A percentile compares a stretch with the other conserved stretches of the same genome.
Evolutionary conservation across 768 basidiomycete genomes (phyloP).

Genomic region (Amanita inopinata): DNA sequence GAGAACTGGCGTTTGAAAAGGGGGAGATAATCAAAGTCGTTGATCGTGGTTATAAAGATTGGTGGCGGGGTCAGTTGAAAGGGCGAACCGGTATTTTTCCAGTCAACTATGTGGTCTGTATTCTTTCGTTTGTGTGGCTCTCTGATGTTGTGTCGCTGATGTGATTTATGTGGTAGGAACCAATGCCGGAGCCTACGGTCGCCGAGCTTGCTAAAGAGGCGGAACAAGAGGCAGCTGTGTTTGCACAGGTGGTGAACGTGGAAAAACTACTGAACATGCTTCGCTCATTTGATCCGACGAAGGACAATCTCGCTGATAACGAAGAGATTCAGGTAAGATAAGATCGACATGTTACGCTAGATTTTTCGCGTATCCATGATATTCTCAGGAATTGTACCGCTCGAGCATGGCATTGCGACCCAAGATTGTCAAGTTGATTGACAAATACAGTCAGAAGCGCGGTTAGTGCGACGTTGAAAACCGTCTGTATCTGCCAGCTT

Average conservation of each 20-base stretch:
- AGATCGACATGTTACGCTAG: slow-evolving; percentile 6
- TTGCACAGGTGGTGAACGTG: slow-evolving; percentile 77
- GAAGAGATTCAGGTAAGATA: slow-evolving; percentile 72
- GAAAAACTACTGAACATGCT: slow-evolving; percentile 74
- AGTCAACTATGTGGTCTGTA: slow-evolving; percentile 85
- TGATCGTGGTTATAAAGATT: slow-evolving; percentile 89
- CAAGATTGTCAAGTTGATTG: slow-evolving; percentile 93
- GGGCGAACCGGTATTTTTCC: slow-evolving; percentile 94
- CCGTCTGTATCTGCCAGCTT: background rate
- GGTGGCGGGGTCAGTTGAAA: slow-evolving; percentile 92
- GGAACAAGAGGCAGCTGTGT: slow-evolving; percentile 81
- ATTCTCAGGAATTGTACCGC: slow-evolving; percentile 73
- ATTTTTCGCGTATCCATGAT: background rate
- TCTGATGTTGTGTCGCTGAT: slow-evolving; percentile 3
- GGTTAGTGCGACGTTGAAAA: slow-evolving; percentile 21
- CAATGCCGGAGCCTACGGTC: slow-evolving; percentile 75
- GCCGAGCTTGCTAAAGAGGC: slow-evolving; percentile 72
- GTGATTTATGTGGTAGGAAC: slow-evolving; percentile 43
- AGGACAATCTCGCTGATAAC: slow-evolving; percentile 82
- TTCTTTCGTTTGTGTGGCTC: background rate
- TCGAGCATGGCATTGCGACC: slow-evolving; percentile 83
- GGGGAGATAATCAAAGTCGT: slow-evolving; percentile 94
- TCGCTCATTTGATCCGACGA: slow-evolving; percentile 58
- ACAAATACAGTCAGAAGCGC: slow-evolving; percentile 95
- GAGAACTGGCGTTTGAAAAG: slow-evolving; percentile 85